Percentiles rank a stretch among this genome's conserved stretches.
phyloP scores from a whole-genome alignment of 2,329 filamentous ascomycete species.

The Scedosporium apiospermum region DNA sequence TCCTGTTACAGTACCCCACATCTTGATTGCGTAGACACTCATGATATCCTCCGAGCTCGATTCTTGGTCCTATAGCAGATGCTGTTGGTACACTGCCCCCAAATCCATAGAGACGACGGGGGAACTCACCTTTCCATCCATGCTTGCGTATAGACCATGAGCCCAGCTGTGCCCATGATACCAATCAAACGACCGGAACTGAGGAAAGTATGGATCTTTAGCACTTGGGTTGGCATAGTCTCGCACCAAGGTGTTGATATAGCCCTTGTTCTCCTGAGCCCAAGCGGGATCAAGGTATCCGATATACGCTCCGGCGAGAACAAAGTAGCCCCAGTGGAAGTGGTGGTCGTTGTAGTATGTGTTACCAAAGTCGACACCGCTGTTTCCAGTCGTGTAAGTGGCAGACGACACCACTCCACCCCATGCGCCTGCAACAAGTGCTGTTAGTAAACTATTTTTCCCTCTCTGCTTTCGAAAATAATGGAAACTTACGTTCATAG shows the following conservation, averaged over 20 bases:
- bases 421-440: constrained; percentile 48
- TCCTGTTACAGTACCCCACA: constrained; percentile 79
- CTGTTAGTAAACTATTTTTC: background rate
- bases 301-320: constrained; percentile 77
- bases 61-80: constrained; percentile 53
- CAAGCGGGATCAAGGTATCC: constrained; percentile 68
- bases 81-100: background rate
- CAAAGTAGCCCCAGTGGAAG: constrained; percentile 80
- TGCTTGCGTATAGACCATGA: constrained; percentile 61
- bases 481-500: constrained; percentile 44
- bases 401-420: constrained; percentile 72
- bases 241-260: constrained; percentile 74
- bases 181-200: constrained; percentile 83
- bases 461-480: too few relatives aligned
- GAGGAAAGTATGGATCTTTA: constrained; percentile 67
- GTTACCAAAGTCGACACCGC: constrained; percentile 79
- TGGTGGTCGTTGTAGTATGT: constrained; percentile 72
- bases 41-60: constrained; percentile 86
- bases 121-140: constrained; percentile 57
- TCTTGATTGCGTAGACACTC: constrained; percentile 78
- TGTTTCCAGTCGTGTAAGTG: constrained; percentile 59
- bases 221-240: constrained; percentile 70
- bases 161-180: constrained; percentile 94
- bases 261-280: constrained; percentile 59
- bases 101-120: background rate